Evolutionary conservation across 1,284 basidiomycete genomes (phyloP), one percentile per base, ranked within the genome.

Genomic region (Ustilago bromivora): DNA sequence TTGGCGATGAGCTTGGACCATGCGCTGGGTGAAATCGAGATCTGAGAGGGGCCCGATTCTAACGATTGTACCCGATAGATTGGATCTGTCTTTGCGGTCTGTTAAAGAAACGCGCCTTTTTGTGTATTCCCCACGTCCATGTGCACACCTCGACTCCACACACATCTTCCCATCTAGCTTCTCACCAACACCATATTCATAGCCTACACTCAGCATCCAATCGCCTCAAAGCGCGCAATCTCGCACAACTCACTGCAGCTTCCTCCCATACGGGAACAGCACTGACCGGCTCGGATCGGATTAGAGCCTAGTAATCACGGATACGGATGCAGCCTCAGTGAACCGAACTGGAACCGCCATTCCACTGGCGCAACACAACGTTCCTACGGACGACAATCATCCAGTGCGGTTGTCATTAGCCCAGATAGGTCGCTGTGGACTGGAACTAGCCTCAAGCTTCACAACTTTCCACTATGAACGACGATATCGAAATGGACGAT

Each of bases 401-500:
- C 15, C 40, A 15, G 15, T 19, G 43, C 13, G 9, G 11, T 6
- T 23, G 3, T 52, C 49, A 52, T 32, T 19, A 31, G 17, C 32
- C 32, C 49, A 10, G 17, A n/a, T 17, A 6, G 10, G 28, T 31
- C 4, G n/a, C 38, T 17, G 31, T 43, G 9, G 36, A 7, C 36
- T 5, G 36, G 4, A 19, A 2, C n/a, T 19, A 35, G 35, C 23
- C 13, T 53, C 12, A 5, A 28, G 17, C 5, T 2, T 56, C 49
- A 51, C 15, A 31, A 32, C 40, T 47, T 12, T 32, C 52, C 53
- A 60, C 17, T 57, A 76, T 77, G 68, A 74, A 77, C 66, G 73
- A 79, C 61, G 74, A 79, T 36, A 69, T 77, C 61, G 71, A 79
- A 28, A 62, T 74, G 56, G 78, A 81, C 35, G 69, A 73, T n/a